A percentile compares a stretch with the other conserved stretches of the same genome.
phyloP scores from a whole-genome alignment of 2,329 filamentous ascomycete species.

The Scleromitrula shiraiana region DNA sequence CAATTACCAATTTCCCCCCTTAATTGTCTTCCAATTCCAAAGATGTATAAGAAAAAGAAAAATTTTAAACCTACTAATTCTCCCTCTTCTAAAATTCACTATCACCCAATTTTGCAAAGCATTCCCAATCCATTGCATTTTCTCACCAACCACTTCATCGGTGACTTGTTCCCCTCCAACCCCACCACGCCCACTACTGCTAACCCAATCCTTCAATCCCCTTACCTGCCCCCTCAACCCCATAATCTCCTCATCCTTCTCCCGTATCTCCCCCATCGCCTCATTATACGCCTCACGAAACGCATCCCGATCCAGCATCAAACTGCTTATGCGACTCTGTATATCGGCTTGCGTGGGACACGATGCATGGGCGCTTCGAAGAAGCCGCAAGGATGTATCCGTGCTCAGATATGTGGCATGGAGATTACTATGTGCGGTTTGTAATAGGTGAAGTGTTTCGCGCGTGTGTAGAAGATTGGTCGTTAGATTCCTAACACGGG shows the following conservation, averaged over 20 bases:
- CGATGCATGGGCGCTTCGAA: constrained; percentile 40
- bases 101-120: constrained; percentile 69
- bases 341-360: constrained; percentile 37
- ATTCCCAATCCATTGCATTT: constrained; percentile 54
- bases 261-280: constrained; percentile 38
- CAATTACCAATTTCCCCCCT: neutral
- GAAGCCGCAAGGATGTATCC: constrained; percentile 45
- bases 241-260: constrained; percentile 48
- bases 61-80: constrained; percentile 34
- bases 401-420: constrained; percentile 45
- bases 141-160: constrained; percentile 58
- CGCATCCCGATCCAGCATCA: constrained; percentile 28
- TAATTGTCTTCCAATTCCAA: too few relatives aligned
- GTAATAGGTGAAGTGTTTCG: constrained; percentile 43
- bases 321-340: constrained; percentile 21
- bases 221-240: constrained; percentile 51
- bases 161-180: constrained; percentile 45
- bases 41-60: neutral
- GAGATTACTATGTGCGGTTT: constrained; percentile 44
- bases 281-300: constrained; percentile 43
- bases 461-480: constrained; percentile 5
- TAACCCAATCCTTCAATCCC: constrained; percentile 65
- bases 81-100: constrained; percentile 57
- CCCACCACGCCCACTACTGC: constrained; percentile 49
- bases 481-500: neutral